Conservation (phyloP, 345 rosid genomes). For the Citropsis articulata region DNA sequence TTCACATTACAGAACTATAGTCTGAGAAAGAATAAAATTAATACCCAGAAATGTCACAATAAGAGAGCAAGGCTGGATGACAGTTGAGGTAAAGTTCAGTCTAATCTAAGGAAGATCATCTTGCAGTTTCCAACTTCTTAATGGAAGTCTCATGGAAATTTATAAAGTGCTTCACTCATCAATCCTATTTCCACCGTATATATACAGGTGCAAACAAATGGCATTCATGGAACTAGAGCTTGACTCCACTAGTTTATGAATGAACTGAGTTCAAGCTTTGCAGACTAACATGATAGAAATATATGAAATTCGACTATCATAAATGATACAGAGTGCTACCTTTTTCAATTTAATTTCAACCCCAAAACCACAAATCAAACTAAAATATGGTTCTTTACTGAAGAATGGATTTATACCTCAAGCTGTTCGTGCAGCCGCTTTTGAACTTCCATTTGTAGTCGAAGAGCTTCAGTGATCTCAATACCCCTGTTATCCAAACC, state of each 20-base stretch:
- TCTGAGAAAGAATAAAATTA: background rate
- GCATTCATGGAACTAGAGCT: background rate
- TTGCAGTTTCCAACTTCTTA: background rate
- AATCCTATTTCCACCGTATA: background rate
- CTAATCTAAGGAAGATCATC: background rate
- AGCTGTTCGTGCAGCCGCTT: conserved; percentile 91
- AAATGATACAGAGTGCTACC: background rate
- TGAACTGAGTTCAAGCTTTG: background rate
- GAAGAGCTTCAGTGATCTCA: conserved; percentile 78
- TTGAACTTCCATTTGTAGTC: conserved; percentile 91
- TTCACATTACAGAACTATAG: background rate
- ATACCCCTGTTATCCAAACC: conserved; percentile 49
- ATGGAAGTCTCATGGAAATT: too few relatives aligned
- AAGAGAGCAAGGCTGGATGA: background rate
- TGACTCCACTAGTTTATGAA: background rate
- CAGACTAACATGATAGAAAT: background rate
- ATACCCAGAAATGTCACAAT: background rate
- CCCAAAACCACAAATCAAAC: background rate
- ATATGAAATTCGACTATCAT: background rate
- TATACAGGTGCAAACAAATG: background rate
- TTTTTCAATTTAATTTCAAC: background rate
- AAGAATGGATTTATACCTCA: conserved; percentile 54
- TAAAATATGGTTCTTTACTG: background rate
- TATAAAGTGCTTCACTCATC: background rate
- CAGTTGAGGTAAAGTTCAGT: background rate